Conservation (phyloP, 352 stramenopile genomes). For the Pythium sp. region DNA sequence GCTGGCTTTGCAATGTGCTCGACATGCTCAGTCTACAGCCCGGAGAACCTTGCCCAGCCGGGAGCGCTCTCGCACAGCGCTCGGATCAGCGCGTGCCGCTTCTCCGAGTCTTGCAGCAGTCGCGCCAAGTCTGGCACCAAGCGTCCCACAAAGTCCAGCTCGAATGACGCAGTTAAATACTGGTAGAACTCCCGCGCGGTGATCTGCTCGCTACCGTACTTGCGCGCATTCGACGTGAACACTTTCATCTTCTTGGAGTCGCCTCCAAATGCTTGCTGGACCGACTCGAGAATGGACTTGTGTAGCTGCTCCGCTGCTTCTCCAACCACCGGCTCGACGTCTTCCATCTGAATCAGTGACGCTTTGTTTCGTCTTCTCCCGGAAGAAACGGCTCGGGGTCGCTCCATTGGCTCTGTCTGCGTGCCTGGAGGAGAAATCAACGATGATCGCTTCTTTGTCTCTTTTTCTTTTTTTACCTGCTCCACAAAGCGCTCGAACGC, state of each 20-base stretch:
- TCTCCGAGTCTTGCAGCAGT: constrained; percentile 82
- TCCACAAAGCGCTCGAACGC: constrained; percentile 66
- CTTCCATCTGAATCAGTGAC: constrained; percentile 56
- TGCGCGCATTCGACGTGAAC: constrained; percentile 81
- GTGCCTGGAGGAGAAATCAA: constrained; percentile 27
- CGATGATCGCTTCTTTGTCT: constrained; percentile 63
- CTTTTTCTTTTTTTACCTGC: constrained; percentile 72
- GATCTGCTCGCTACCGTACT: constrained; percentile 84
- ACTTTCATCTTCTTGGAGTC: constrained; percentile 85
- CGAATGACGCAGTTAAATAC: constrained; percentile 87
- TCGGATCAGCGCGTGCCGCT: constrained; percentile 77
- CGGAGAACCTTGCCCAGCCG: constrained; percentile 81
- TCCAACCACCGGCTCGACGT: constrained; percentile 81
- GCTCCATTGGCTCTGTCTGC: constrained; percentile 22
- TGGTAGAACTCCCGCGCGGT: constrained; percentile 87
- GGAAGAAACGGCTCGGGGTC: constrained; percentile 33
- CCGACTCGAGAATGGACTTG: constrained; percentile 79
- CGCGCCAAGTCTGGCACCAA: constrained; percentile 81
- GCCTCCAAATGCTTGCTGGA: constrained; percentile 66
- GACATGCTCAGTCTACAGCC: constrained; percentile 35
- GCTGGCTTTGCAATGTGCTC: not conserved
- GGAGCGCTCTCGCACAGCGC: constrained; percentile 82
- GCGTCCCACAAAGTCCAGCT: constrained; percentile 84
- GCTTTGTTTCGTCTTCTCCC: constrained; percentile 47
- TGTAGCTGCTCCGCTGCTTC: constrained; percentile 80